Evolutionary conservation across 208 protist genomes (phyloP).

Genomic region (Leishmania guyanensis): DNA sequence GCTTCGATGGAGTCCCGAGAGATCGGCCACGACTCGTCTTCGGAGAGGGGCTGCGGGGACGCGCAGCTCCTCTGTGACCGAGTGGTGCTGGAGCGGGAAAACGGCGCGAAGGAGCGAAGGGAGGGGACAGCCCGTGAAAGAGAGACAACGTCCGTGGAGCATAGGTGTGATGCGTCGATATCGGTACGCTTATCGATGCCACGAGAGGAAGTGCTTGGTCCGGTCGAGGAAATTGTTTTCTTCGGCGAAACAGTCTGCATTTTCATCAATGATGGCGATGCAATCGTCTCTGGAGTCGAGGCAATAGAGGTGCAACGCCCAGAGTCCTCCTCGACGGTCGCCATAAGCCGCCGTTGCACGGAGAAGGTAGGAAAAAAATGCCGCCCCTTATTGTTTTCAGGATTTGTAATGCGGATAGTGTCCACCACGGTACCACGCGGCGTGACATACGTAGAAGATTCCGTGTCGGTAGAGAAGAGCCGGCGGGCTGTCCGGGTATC

Average conservation of each 20-base stretch:
- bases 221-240: neutral
- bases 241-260: neutral
- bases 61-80: neutral
- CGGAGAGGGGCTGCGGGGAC: neutral
- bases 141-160: neutral
- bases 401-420: neutral
- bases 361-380: neutral
- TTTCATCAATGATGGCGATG: neutral
- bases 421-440: neutral
- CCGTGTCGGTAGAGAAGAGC: too few relatives aligned
- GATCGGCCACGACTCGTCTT: neutral
- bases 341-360: neutral
- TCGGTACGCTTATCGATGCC: neutral
- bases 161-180: neutral
- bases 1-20: slow-evolving; percentile 13
- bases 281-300: neutral
- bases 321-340: neutral
- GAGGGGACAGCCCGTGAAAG: too few relatives aligned
- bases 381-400: neutral
- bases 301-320: neutral
- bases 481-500: neutral
- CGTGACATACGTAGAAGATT: neutral
- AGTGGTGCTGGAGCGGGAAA: neutral
- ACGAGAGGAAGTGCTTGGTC: neutral
- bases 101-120: neutral